Base-by-base conservation (phyloP, 2,329 filamentous ascomycete species). In the Monosporascus sp. region DNA sequence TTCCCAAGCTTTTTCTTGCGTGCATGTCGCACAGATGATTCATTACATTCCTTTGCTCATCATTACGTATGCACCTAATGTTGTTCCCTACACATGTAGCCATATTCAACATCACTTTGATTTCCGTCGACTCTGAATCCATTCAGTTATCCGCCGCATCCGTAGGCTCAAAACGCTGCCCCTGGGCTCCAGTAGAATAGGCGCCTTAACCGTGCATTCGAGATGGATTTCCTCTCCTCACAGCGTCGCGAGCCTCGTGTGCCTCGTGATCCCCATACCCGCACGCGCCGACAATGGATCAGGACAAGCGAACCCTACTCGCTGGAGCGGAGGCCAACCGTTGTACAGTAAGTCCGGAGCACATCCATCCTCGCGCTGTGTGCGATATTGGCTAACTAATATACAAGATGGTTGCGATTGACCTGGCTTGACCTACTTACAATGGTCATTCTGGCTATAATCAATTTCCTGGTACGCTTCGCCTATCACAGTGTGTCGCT, bases 391-490 rank as follows among this genome's bases (percentile, higher is more conserved):
- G 31, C 31, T 41, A 18, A 41, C 50, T 35, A 15, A 48, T 22
- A 44, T 37, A 41, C 38, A 11, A 46, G 43, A 27, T 55, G 53
- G 50, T 39, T 55, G 18, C 50, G 49, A 37, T 17, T 55, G 15
- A 50, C 41, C 3, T 53, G 53, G 50, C 50, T 51, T 8, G 50
- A 52, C 31, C 15, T 53, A 22, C 25, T 53, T 11, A 50, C 48
- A n/a, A 48, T 55, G 38, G 22, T 45, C 22, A 44, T 53, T 27
- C 15, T 52, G 11, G 48, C 37, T 35, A 24, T 49, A 14, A 43
- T 49, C 31, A 52, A 8, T 35, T 36, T 14, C 22, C 3, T 52
- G 44, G 44, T 51, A 25, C 18, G 35, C 18, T 18, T 50, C 43
- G 5, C 22, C 45, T 6, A 6, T 36, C 9, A 25, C 17, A 27